Evolutionary conservation across 2,329 filamentous ascomycete species (phyloP), one percentile per base, ranked within the genome.

Genomic region (Emergomyces pasteurianus): DNA sequence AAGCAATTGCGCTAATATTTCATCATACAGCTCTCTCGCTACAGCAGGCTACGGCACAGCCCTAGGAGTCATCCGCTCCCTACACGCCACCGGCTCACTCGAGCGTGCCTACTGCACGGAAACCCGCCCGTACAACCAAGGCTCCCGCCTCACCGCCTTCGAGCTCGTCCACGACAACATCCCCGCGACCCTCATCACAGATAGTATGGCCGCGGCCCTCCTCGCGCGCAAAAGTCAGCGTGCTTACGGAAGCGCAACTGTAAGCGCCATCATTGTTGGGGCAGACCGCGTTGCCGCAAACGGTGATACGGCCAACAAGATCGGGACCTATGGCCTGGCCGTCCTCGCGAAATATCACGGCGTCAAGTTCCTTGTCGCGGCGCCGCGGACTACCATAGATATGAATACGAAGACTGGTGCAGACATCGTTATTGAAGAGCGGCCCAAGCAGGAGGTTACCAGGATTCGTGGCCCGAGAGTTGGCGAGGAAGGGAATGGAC

Each of bases 41-140:
- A 99, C 94, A 1, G 95, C 94, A 18, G 94, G 94, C n/a, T 95
- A 97, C 71, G 94, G 94, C 58, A 99, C 94, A 12, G 94, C 94
- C 0, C 80, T 99, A 2, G 94, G 94, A 26, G 94, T 99, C 58
- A 91, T 99, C 67, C 89, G 94, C 61, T 90, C 89, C 4, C 80
- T 99, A 5, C 83, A 89, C 69, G 76, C 83, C 14, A 80, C 80
- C 60, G 79, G 81, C 5, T 79, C 83, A 7, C 81, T 99, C 28
- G 81, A 85, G 64, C 92, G 91, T 70, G 92, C 91, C 46, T 99
- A 90, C 78, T 99, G 92, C 79, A 96, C 92, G 56, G 94, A 99
- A 77, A 99, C 94, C 2, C 84, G 94, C 40, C 94, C 94, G 0
- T 99, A 99, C 77, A 99, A 99, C 78, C 94, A 99, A 78, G 94